Percentiles rank a stretch among this genome's conserved stretches.
These are phyloP conservation scores for Fusarium nelsonii DNA, from an alignment of 2,329 filamentous ascomycete species.

Conservation along the genomic window DNA sequence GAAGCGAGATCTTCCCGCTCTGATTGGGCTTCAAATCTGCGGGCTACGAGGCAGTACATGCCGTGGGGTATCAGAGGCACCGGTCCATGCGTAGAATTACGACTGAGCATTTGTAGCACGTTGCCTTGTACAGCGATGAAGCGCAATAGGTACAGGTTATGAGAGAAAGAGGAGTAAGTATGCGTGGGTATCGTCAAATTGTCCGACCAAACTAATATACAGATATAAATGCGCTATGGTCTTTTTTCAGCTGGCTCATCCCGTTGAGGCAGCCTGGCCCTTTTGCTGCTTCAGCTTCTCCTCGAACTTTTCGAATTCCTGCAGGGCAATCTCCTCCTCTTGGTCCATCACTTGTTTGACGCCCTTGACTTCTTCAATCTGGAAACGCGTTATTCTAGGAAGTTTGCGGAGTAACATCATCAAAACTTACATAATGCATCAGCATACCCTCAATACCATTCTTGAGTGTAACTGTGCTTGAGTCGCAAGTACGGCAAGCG, in stretches of 20 bases:
- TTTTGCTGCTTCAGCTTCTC: constrained; percentile 77
- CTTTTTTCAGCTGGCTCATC: constrained; percentile 1
- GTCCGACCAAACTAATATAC: constrained; percentile 44
- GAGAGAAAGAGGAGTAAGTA: constrained; percentile 5
- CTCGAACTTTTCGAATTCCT: constrained; percentile 95
- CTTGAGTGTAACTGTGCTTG: constrained; percentile 95
- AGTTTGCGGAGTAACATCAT: constrained; percentile 41
- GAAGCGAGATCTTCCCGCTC: background rate
- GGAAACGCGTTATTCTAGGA: constrained; percentile 48
- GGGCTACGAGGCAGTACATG: background rate
- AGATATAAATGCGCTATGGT: constrained; percentile 16
- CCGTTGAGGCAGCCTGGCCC: constrained; percentile 46
- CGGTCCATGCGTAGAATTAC: background rate
- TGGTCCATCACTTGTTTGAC: constrained; percentile 91
- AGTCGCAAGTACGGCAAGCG: constrained; percentile 95
- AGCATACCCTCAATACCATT: constrained; percentile 99
- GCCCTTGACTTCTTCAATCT: constrained; percentile 96
- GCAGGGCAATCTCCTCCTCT: constrained; percentile 87
- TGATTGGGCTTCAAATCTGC: background rate
- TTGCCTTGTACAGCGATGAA: background rate
- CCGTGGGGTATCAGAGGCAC: background rate
- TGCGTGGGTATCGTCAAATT: constrained; percentile 48
- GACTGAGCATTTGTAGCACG: background rate
- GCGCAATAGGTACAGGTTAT: background rate
- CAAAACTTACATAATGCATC: constrained; percentile 86